These are phyloP conservation scores for Aspergillus neotritici DNA, from an alignment of 2,329 filamentous ascomycete genomes.

Conservation along the genomic window DNA sequence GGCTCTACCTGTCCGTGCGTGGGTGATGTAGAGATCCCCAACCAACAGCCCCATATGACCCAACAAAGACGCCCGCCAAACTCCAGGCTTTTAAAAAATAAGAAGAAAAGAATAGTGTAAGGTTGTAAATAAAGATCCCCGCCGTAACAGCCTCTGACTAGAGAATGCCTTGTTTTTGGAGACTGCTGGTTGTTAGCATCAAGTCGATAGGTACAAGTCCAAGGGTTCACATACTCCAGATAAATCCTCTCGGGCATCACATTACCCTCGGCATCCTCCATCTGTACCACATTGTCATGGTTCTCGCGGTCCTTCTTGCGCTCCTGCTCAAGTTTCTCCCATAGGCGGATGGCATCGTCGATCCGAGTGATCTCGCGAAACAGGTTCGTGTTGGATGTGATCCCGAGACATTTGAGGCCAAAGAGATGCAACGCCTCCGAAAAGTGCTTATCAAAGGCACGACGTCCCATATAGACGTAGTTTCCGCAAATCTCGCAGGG, in stretches of 20 bases:
- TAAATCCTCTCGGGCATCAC: conserved; percentile 99
- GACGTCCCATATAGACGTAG: conserved; percentile 95
- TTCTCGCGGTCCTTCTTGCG: conserved; percentile 70
- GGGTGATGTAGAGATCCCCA: conserved; percentile 9
- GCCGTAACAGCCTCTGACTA: conserved; percentile 35
- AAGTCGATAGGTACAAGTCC: neutral
- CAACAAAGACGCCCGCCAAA: conserved; percentile 21
- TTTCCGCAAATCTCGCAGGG: conserved; percentile 96
- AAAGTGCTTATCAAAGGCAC: conserved; percentile 98
- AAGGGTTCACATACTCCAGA: conserved; percentile 55
- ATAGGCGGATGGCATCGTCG: conserved; percentile 77
- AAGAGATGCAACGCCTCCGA: conserved; percentile 90
- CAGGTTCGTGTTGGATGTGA: conserved; percentile 74
- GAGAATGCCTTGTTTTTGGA: conserved; percentile 84
- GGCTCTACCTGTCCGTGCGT: conserved; percentile 2
- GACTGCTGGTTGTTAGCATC: conserved; percentile 33
- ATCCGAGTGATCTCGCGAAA: conserved; percentile 94
- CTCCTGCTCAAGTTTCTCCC: conserved; percentile 88
- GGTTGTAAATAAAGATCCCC: neutral
- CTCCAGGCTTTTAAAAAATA: conserved; percentile 26
- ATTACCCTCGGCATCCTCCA: conserved; percentile 96
- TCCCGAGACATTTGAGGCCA: conserved; percentile 86
- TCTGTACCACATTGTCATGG: conserved; percentile 85
- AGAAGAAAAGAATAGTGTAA: conserved; percentile 8
- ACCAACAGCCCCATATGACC: conserved; percentile 10